phyloP scores from a whole-genome alignment of 441 rosid species.

The Erodium trifolium region DNA sequence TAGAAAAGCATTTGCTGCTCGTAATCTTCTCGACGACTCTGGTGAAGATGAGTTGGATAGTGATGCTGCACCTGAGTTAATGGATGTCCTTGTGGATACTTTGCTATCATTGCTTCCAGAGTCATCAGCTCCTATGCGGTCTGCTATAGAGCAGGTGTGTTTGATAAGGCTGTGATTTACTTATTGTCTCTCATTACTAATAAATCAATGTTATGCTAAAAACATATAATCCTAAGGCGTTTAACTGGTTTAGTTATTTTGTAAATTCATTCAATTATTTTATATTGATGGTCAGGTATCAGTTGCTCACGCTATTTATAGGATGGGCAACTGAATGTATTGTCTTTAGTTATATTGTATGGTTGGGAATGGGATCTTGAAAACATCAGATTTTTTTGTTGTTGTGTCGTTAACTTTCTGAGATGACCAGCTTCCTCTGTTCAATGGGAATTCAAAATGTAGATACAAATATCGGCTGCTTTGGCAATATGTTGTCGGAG shows the following conservation, averaged over 20 bases:
- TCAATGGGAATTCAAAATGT: neutral
- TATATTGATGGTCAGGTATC: neutral
- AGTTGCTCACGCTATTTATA: neutral
- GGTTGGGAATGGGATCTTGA: neutral
- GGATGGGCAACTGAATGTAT: slow-evolving; percentile 2
- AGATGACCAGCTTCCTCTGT: neutral
- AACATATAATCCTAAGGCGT: neutral
- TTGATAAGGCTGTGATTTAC: slow-evolving; percentile 1
- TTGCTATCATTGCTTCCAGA: slow-evolving; percentile 80
- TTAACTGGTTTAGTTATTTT: neutral
- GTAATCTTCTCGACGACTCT: slow-evolving; percentile 43
- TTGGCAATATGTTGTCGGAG: neutral
- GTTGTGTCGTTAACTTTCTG: neutral
- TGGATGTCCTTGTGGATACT: slow-evolving; percentile 87
- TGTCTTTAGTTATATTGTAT: neutral
- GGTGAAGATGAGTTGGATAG: slow-evolving; percentile 56
- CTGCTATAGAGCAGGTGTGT: slow-evolving; percentile 80
- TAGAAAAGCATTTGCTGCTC: slow-evolving; percentile 54
- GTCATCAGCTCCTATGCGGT: slow-evolving; percentile 80
- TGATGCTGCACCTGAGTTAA: slow-evolving; percentile 54
- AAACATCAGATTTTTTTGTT: neutral
- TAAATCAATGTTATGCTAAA: neutral
- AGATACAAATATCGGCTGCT: slow-evolving; percentile 6
- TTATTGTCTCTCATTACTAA: neutral
- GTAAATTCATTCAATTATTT: neutral